Evolutionary conservation across 176 grass and related monocot species (phyloP).

Genomic region (Bolboschoenus planiculmis): DNA sequence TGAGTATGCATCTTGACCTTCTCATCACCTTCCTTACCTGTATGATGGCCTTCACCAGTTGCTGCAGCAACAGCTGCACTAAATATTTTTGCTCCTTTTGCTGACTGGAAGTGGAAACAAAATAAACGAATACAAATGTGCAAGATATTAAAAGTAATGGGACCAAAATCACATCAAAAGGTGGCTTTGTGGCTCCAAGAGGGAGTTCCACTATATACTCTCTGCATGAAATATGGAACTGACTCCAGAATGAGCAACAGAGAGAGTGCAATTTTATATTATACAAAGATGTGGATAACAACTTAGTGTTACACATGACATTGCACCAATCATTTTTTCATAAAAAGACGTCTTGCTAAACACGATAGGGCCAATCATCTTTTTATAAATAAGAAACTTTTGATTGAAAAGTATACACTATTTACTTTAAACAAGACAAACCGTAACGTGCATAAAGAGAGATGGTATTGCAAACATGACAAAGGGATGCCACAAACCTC

Average conservation of each 20-base stretch:
- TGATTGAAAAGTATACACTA: not conserved
- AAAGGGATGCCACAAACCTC: conserved; percentile 50
- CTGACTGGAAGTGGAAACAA: conserved; percentile 48
- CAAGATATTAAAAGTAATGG: not conserved
- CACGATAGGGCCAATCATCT: not conserved
- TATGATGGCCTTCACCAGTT: conserved; percentile 38
- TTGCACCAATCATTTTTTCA: not conserved
- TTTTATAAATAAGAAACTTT: not conserved
- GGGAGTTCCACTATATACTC: not conserved
- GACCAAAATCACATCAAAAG: not conserved
- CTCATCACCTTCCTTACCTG: conserved; percentile 74
- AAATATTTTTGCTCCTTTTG: conserved; percentile 77
- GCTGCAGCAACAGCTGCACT: conserved; percentile 60
- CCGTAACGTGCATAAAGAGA: not conserved
- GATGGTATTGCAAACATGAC: not conserved
- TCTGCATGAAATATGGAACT: not conserved
- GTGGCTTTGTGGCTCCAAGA: not conserved
- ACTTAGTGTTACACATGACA: not conserved
- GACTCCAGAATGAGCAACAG: not conserved
- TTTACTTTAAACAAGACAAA: not conserved
- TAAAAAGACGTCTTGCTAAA: not conserved
- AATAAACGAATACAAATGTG: conserved; percentile 8
- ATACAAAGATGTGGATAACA: not conserved
- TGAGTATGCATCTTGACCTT: conserved; percentile 92
- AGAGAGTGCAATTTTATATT: not conserved